These are phyloP conservation scores for Solanum infundibuliforme DNA, from an alignment of 257 asterid species.

Conservation along the genomic window DNA sequence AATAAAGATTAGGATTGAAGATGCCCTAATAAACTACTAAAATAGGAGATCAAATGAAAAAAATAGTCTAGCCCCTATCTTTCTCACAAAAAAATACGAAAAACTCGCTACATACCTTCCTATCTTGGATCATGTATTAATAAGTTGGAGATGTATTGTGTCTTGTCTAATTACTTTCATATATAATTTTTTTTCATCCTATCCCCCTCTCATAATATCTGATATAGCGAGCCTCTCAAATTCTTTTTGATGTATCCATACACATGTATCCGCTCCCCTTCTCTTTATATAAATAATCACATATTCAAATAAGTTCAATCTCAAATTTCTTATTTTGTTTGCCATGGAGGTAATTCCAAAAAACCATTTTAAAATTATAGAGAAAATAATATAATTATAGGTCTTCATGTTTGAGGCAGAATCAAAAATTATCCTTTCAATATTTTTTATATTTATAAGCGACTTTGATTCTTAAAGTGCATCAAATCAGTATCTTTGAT, in stretches of 20 bases:
- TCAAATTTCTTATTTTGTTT: too few relatives aligned
- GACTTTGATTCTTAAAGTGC: not conserved
- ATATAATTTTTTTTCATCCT: not conserved
- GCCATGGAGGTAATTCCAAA: not conserved
- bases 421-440: too few relatives aligned
- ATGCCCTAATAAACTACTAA: too few relatives aligned
- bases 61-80: too few relatives aligned
- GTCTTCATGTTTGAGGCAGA: not conserved
- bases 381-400: not conserved
- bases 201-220: not conserved
- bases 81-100: not conserved
- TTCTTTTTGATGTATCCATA: not conserved
- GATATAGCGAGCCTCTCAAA: not conserved
- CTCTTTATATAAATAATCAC: too few relatives aligned
- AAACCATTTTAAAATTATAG: too few relatives aligned
- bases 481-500: not conserved
- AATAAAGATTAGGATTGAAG: too few relatives aligned
- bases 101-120: not conserved
- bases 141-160: not conserved
- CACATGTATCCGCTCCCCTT: not conserved
- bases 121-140: too few relatives aligned
- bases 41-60: too few relatives aligned
- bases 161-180: not conserved
- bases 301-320: not conserved
- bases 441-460: too few relatives aligned